Base-by-base conservation (phyloP, 169 alveolate genomes). In the Plasmodium relictum region DNA sequence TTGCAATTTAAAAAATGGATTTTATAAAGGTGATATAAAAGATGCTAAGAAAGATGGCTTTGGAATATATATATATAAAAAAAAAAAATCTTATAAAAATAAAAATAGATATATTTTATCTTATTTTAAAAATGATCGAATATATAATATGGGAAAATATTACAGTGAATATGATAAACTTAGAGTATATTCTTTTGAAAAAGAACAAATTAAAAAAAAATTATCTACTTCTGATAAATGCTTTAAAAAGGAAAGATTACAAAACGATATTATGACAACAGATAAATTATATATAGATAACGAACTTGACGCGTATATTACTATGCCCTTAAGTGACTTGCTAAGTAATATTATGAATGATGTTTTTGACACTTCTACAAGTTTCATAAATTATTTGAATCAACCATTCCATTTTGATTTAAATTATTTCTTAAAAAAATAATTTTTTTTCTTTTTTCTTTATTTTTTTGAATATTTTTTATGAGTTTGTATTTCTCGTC, bases 31-130 rank as follows among this genome's bases (percentile, higher is more conserved):
- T n/a, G 92, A 86, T 12, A 71, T 86, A 24, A 86, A 58, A 45
- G 78, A 86, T 3, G 58, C 92, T 37, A 63, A 72, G 70, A 86
- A 86, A 71, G 92, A 86, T 26, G 92, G 92, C n/a, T 48, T 86
- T 6, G 92, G 92, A 3, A 59, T 86, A 8, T 86, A 86, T 65
- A 86, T 86, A 71, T 86, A 86, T 52, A 86, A 86, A 48, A 61
- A 86, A 56, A 86, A 86, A 24, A 86, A 86, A 72, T 59, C 92
- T 8, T 59, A 61, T 66, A 86, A 86, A 86, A 59, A 86, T 71
- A 86, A 86, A 71, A 86, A 86, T 61, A 86, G 92, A 71, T 86
- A 86, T 70, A 37, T 86, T 71, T n/a, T 72, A 20, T 86, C 92
- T 10, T 86, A 86, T 86, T 86, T 86, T 72, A 69, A 71, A 50